phyloP scores from a whole-genome alignment of 768 basidiomycete species.

The Pleurotus cornucopiae region DNA sequence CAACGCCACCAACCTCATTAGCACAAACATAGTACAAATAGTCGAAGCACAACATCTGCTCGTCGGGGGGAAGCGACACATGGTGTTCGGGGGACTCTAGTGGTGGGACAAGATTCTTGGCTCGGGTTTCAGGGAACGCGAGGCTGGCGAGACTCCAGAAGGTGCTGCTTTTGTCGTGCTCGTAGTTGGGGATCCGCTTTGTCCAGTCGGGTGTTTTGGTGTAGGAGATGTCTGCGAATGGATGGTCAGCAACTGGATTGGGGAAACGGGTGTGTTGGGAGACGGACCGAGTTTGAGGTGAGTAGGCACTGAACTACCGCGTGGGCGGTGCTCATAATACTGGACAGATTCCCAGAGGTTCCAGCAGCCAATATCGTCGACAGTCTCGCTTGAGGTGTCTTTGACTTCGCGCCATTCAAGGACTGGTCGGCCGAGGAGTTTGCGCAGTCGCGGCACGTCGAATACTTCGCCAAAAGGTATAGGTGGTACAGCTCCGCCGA shows the following conservation, averaged over 20 bases:
- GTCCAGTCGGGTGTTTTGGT: conserved; percentile 45
- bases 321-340: conserved; percentile 30
- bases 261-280: conserved; percentile 10
- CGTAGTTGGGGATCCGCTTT: conserved; percentile 39
- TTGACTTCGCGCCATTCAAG: conserved; percentile 68
- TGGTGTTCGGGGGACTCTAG: conserved; percentile 34
- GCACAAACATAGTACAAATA: conserved; percentile 48
- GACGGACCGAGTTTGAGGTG: conserved; percentile 39
- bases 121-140: conserved; percentile 40
- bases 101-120: conserved; percentile 33
- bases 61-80: conserved; percentile 44
- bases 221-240: conserved; percentile 44
- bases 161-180: conserved; percentile 38
- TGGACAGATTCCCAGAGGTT: conserved; percentile 47
- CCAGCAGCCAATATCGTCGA: conserved; percentile 57
- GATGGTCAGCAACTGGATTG: not conserved
- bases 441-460: conserved; percentile 48
- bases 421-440: conserved; percentile 39
- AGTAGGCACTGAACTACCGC: conserved; percentile 30
- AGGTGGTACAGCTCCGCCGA: conserved; percentile 42
- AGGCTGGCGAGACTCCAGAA: conserved; percentile 46
- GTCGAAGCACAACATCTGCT: conserved; percentile 48
- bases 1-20: conserved; percentile 31
- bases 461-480: conserved; percentile 59
- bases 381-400: conserved; percentile 29